A percentile compares a stretch with the other conserved stretches of the same genome.
Conservation (phyloP, 2,329 filamentous ascomycete species). For the Coleophoma cylindrospora region DNA sequence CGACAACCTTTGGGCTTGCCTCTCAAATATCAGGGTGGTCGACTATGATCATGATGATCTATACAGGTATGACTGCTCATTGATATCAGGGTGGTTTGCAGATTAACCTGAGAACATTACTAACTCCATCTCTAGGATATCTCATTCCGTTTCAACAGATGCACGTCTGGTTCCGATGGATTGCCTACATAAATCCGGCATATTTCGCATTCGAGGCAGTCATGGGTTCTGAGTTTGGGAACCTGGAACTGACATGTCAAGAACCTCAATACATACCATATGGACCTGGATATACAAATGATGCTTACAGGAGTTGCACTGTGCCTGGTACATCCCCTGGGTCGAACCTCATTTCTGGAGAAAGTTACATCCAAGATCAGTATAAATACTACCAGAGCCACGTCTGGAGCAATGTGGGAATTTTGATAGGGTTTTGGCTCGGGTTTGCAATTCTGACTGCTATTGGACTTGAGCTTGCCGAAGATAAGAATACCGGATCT, state of each 20-base stretch:
- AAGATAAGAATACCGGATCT: constrained; percentile 49
- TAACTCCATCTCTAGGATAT: constrained; percentile 60
- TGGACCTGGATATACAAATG: constrained; percentile 41
- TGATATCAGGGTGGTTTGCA: too few relatives aligned
- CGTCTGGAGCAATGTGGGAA: constrained; percentile 57
- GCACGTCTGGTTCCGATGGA: constrained; percentile 59
- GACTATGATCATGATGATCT: too few relatives aligned
- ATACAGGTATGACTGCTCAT: too few relatives aligned
- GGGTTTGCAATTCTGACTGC: constrained; percentile 55
- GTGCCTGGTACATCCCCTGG: constrained; percentile 50
- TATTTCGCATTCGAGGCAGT: constrained; percentile 66
- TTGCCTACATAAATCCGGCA: constrained; percentile 57
- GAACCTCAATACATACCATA: constrained; percentile 44
- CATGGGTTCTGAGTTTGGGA: constrained; percentile 66
- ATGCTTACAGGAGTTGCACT: constrained; percentile 44
- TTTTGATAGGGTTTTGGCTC: constrained; percentile 54
- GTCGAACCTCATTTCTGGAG: constrained; percentile 44
- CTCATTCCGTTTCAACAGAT: constrained; percentile 56
- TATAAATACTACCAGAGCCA: constrained; percentile 47
- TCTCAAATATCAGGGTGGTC: constrained; percentile 44
- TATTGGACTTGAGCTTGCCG: constrained; percentile 44
- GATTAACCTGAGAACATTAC: too few relatives aligned
- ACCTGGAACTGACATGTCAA: constrained; percentile 46
- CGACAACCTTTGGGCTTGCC: constrained; percentile 47
- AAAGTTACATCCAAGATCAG: constrained; percentile 47